These are phyloP conservation scores for Rhynchospora breviuscula DNA, from an alignment of 176 grass and related monocot species.

Conservation along the genomic window DNA sequence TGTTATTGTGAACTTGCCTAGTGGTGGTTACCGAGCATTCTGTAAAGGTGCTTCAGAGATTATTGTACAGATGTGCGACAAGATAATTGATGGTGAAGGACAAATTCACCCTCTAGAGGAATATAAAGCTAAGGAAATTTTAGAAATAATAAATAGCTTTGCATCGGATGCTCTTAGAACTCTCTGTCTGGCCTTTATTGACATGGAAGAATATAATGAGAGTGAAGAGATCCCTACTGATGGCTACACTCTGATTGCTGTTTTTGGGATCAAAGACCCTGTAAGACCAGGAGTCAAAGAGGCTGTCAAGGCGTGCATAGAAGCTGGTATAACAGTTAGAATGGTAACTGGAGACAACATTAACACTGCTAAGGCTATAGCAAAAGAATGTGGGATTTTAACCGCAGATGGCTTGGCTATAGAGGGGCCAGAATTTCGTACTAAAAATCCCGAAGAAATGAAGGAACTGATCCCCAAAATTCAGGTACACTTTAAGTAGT, in stretches of 20 bases:
- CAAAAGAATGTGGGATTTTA: conserved; percentile 89
- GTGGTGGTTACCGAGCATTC: conserved; percentile 53
- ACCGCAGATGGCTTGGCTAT: conserved; percentile 71
- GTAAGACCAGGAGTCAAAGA: conserved; percentile 81
- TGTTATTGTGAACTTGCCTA: conserved; percentile 52
- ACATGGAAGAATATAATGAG: conserved; percentile 45
- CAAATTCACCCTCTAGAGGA: conserved; percentile 44
- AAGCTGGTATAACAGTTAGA: conserved; percentile 78
- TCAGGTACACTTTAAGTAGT: conserved; percentile 37
- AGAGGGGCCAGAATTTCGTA: conserved; percentile 75
- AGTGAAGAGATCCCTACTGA: conserved; percentile 40
- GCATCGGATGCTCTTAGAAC: conserved; percentile 82
- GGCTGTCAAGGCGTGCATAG: conserved; percentile 62
- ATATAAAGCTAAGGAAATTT: conserved; percentile 35
- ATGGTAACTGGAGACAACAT: conserved; percentile 99
- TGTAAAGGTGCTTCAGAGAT: conserved; percentile 90
- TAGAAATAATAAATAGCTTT: conserved; percentile 66
- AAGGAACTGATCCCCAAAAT: conserved; percentile 70
- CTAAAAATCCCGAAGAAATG: conserved; percentile 64
- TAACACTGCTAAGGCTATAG: conserved; percentile 95
- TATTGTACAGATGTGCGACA: conserved; percentile 68
- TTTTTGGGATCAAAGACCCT: conserved; percentile 97
- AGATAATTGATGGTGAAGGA: conserved; percentile 54
- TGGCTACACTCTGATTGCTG: conserved; percentile 74
- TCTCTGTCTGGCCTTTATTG: conserved; percentile 75